phyloP scores from a whole-genome alignment of 2,329 filamentous ascomycete species.

The Bipolaris bicolor region DNA sequence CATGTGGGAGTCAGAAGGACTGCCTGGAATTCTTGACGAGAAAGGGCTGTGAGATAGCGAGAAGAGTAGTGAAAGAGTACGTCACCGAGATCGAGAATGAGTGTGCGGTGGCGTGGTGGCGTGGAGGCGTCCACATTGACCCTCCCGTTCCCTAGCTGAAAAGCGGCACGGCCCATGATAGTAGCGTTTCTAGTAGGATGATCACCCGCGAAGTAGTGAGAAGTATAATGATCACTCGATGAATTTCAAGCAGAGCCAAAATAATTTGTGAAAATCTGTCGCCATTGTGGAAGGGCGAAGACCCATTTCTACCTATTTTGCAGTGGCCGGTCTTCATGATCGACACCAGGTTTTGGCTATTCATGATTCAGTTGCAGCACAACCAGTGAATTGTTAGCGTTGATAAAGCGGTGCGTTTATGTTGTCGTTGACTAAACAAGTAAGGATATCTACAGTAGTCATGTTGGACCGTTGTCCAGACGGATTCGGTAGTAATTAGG shows the following conservation, averaged over 20 bases:
- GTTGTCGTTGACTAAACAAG: neutral
- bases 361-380: neutral
- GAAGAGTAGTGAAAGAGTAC: slow-evolving; percentile 46
- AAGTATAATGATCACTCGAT: neutral
- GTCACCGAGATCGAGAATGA: slow-evolving; percentile 48
- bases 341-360: neutral
- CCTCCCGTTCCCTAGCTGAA: neutral
- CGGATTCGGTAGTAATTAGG: neutral
- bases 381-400: too few species aligned
- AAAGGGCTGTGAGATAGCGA: slow-evolving; percentile 30
- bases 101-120: slow-evolving; percentile 4
- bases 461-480: neutral
- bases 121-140: neutral
- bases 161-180: neutral
- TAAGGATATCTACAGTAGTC: neutral
- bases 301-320: neutral
- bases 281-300: too few species aligned
- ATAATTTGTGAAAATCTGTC: neutral
- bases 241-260: neutral
- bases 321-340: neutral
- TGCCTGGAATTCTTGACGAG: slow-evolving; percentile 21
- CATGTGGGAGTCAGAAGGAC: slow-evolving; percentile 38
- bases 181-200: neutral
- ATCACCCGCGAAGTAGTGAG: neutral
- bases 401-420: neutral